Base-by-base conservation (phyloP, 192 early-diverging fungal species). In the Coemansia sp. region DNA sequence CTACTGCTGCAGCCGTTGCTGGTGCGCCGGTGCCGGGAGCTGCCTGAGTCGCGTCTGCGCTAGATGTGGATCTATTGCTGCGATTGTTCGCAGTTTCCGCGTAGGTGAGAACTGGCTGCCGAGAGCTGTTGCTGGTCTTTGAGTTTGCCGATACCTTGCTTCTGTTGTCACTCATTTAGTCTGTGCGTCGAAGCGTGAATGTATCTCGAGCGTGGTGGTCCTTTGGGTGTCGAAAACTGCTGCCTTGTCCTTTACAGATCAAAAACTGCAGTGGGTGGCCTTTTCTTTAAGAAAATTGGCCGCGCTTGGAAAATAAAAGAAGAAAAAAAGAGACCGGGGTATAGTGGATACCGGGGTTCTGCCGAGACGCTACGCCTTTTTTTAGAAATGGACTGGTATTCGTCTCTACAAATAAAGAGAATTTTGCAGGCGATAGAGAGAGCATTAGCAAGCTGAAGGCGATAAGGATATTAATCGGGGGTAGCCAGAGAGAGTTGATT, bases 81-180 rank as follows among this genome's bases (percentile, higher is more conserved):
- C 37, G 57, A 58, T 60, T 73, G 61, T 68, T 72, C 62, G 79
- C 79, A 15, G 65, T 66, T 76, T 82, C 74, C 71, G 79, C 68
- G 79, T 82, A 76, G 42, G 80, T 68, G 41, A 66, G 69, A 31
- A 62, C 62, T 66, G 64, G 75, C 80, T 73, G 70, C 72, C 74
- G 69, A 72, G 72, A 70, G 72, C 74, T 71, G 53, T 57, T 57
- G 79, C 75, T 76, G 59, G 74, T 76, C 72, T 76, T 76, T 74
- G 72, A 46, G 75, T 76, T 74, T 65, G 71, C 72, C 72, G 71
- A 29, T 63, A 75, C 64, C 41, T 77, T 72, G 72, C 72, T 65
- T 58, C 77, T 69, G 75, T 72, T 76, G 70, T 76, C 63, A 63
- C 63, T 82, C 80, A 82, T 82, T 77, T 76, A 82, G 80, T 37